Percentiles rank a stretch among this genome's conserved stretches.
These are phyloP conservation scores for Pugionium dolabratum DNA, from an alignment of 345 rosid genomes.

Conservation along the genomic window DNA sequence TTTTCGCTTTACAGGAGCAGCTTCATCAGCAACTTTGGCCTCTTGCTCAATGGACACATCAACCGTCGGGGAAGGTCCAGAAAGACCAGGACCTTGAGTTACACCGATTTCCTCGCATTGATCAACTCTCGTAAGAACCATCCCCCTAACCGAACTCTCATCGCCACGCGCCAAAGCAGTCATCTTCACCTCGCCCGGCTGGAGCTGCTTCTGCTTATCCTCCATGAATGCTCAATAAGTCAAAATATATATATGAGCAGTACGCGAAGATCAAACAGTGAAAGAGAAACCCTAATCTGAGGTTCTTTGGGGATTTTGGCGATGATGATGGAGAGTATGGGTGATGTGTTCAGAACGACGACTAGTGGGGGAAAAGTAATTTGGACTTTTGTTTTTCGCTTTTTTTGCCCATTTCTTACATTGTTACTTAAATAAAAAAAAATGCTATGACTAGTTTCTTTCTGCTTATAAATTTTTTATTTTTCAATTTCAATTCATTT, in stretches of 20 bases:
- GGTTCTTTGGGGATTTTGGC: slow-evolving; percentile 24
- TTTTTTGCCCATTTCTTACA: neutral
- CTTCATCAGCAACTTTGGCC: slow-evolving; percentile 30
- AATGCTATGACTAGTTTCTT: no score
- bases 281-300: slow-evolving; percentile 59
- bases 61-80: slow-evolving; percentile 35
- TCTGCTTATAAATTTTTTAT: no score
- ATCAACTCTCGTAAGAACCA: slow-evolving; percentile 56
- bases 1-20: slow-evolving; percentile 52
- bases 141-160: slow-evolving; percentile 39
- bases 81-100: slow-evolving; percentile 47
- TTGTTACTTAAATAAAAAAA: no score
- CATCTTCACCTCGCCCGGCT: slow-evolving; percentile 26
- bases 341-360: neutral
- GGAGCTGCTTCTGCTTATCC: slow-evolving; percentile 40
- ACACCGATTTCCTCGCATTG: slow-evolving; percentile 51
- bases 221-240: slow-evolving; percentile 42
- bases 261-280: slow-evolving; percentile 21
- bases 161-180: slow-evolving; percentile 27
- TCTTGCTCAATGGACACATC: slow-evolving; percentile 30
- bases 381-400: neutral
- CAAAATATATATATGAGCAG: neutral
- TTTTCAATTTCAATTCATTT: no score
- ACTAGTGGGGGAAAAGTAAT: neutral
- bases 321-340: slow-evolving; percentile 1